Evolutionary conservation across 306 rosid species (phyloP).

Genomic region (Leucaena leucocephala): DNA sequence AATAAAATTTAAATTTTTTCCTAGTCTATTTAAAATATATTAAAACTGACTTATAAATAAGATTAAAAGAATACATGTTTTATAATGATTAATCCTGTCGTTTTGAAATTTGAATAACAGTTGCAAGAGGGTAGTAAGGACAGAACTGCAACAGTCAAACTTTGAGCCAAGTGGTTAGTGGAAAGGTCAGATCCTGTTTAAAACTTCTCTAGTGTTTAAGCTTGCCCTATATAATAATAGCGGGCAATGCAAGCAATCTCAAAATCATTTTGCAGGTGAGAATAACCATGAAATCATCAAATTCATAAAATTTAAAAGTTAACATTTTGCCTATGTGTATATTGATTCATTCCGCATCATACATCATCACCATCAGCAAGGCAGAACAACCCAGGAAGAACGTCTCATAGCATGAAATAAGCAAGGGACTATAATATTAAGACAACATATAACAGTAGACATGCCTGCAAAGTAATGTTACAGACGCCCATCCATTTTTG

Average conservation of each 20-base stretch:
- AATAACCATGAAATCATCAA: not conserved
- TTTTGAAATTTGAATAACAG: not conserved
- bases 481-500: slow-evolving; percentile 2
- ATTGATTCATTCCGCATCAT: not conserved
- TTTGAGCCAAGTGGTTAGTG: too few species aligned
- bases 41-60: too few species aligned
- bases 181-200: too few species aligned
- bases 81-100: not conserved
- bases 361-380: not conserved
- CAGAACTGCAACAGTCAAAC: not conserved
- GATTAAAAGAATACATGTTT: too few species aligned
- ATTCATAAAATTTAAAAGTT: not conserved
- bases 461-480: not conserved
- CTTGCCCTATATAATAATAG: too few species aligned
- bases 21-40: too few species aligned
- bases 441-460: not conserved
- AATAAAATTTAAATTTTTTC: too few species aligned
- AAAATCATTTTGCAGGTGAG: not conserved
- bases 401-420: not conserved
- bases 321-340: not conserved
- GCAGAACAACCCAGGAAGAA: not conserved
- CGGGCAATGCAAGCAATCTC: not conserved
- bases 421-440: not conserved
- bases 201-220: too few species aligned
- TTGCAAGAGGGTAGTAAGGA: not conserved